Percentiles rank a stretch among this genome's conserved stretches.
Conservation (phyloP, 441 rosid genomes). For the Metrosideros polymorpha region DNA sequence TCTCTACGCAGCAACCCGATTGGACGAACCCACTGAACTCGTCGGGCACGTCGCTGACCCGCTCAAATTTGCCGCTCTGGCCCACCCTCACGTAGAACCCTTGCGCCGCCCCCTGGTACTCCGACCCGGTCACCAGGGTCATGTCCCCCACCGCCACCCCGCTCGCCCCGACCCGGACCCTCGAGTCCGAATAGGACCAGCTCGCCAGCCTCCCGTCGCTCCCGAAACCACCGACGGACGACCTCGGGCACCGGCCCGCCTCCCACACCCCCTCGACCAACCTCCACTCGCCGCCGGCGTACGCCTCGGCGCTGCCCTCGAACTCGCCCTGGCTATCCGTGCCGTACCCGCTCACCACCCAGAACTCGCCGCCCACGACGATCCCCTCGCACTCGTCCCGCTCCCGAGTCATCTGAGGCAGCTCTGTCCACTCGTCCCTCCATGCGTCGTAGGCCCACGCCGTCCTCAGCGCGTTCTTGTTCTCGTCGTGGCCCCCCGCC, state of each 20-base stretch:
- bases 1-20: constrained; percentile 39
- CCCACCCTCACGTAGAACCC: constrained; percentile 22
- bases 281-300: constrained; percentile 22
- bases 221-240: constrained; percentile 12
- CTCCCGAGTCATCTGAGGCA: constrained; percentile 27
- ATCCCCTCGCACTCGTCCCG: constrained; percentile 41
- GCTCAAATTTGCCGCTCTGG: constrained; percentile 15
- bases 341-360: constrained; percentile 37
- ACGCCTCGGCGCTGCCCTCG: constrained; percentile 23
- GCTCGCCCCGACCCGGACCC: constrained; percentile 16
- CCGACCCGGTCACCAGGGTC: constrained; percentile 28
- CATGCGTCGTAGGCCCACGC: constrained; percentile 37
- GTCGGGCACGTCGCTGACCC: constrained; percentile 14
- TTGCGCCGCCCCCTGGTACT: constrained; percentile 27
- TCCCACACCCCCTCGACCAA: constrained; percentile 25
- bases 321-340: constrained; percentile 37
- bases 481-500: constrained; percentile 42
- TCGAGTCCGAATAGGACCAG: constrained; percentile 20
- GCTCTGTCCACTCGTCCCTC: constrained; percentile 27
- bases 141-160: constrained; percentile 10
- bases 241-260: constrained; percentile 31
- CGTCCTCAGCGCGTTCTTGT: constrained; percentile 29
- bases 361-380: constrained; percentile 26
- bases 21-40: constrained; percentile 36
- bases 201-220: constrained; percentile 11